Evolutionary conservation across 495 filamentous ascomycete species (phyloP).

Genomic region (Pyrenopolyporus hunteri): DNA sequence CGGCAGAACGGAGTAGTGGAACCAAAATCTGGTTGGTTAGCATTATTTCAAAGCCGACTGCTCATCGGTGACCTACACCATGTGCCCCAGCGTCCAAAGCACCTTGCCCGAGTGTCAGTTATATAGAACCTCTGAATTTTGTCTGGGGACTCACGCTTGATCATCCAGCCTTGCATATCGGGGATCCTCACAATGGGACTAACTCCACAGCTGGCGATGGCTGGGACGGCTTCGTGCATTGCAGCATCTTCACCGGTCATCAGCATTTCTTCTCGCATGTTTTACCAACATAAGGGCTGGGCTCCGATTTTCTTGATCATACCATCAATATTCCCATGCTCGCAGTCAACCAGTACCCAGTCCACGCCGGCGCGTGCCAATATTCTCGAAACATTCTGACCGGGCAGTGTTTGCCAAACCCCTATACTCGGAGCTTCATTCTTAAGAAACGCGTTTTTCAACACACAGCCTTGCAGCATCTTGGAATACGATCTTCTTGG

Average conservation of each 20-base stretch:
- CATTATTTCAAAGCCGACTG: background rate
- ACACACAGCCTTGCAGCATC: conserved; percentile 69
- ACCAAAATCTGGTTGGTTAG: conserved; percentile 59
- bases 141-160: conserved; percentile 63
- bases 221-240: conserved; percentile 85
- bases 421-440: conserved; percentile 66
- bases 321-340: conserved; percentile 83
- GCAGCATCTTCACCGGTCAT: conserved; percentile 60
- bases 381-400: conserved; percentile 69
- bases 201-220: conserved; percentile 68
- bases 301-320: conserved; percentile 22
- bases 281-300: background rate
- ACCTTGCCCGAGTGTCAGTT: conserved; percentile 48
- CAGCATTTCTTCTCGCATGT: background rate
- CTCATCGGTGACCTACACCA: conserved; percentile 50
- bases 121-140: background rate
- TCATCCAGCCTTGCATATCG: conserved; percentile 71
- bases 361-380: conserved; percentile 72
- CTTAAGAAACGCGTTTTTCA: conserved; percentile 64
- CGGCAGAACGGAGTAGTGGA: conserved; percentile 67
- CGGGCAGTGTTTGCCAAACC: conserved; percentile 77
- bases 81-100: conserved; percentile 73
- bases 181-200: conserved; percentile 71
- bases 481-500: conserved; percentile 34
- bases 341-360: conserved; percentile 78